Base-by-base conservation (phyloP, 106 monocot species). In the Dioscorea alata region DNA sequence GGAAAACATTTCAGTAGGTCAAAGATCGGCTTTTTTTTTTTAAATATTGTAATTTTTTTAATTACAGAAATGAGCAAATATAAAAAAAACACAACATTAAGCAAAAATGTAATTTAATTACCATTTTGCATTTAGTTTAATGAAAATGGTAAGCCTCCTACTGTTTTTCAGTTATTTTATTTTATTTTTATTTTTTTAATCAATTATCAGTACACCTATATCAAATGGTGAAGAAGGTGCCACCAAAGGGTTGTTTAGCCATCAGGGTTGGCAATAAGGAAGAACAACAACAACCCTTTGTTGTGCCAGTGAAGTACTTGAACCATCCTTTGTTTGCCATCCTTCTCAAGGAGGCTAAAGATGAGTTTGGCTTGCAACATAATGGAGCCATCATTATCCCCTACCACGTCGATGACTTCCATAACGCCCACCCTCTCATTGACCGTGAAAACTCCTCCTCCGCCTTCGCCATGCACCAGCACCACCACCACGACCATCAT, bases 261-360 rank as follows among this genome's bases (percentile, higher is more conserved):
- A 64, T 64, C 9, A 34, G 13, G 64, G 64, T 64, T 12, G n/a
- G 24, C 34, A 33, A 13, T 1, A 32, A 64, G 34, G 64, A 34
- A 32, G 34, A 64, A 1, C 16, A 64, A 8, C 31, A 35, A 8
- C 32, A 64, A 32, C 10, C 35, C 31, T 64, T 64, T 19, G 34
- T 64, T 12, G 64, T 64, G 9, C 64, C 64, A 12, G 64, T 64
- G 24, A 32, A 32, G 64, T 64, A 64, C 64, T 2, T 64, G 15
- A 64, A 64, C 64, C 64, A 64, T 32, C 64, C 64, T 24, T 19
- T 64, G 64, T 64, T 64, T 32, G 64, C 33, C 18, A 13, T 1
- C 31, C 34, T 64, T 12, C 34, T 64, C 15, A 33, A 64, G 33
- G 64, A 64, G 34, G 64, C 64, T 4, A 34, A 64, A 19, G 64